Evolutionary conservation across 352 stramenopile genomes (phyloP), one percentile per base, ranked within the genome.

Genomic region (Globisporangium spiculum): DNA sequence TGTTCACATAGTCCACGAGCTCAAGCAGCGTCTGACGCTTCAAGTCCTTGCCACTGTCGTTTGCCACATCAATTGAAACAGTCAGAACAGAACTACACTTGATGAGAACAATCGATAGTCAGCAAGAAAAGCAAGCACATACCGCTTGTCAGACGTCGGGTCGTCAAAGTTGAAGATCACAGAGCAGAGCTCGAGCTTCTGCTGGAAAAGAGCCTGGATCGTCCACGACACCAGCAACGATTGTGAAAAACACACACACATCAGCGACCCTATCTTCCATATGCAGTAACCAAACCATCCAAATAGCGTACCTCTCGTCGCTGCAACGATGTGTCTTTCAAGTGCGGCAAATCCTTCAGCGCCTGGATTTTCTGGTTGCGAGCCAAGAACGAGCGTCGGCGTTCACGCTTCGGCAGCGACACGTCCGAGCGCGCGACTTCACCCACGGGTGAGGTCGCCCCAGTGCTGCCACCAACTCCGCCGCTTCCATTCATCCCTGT

Each of bases 1-100:
- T 98, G 76, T 99, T 99, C 24, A 99, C 97, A 75, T 99, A 99
- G 81, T 99, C 98, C 30, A 99, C 97, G 6, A 99, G 88, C 77
- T 99, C 98, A 44, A 99, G 83, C 20, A 99, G 81, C 46, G 97
- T 99, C 74, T 99, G 97, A 36, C 97, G 93, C 84, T 99, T 99
- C 68, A 99, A 89, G 72, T 99, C 98, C 75, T 94, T 94, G 56
- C 88, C 87, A 64, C 86, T 94, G 62, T 48, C 24, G 26, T 41
- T 57, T 26, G 6, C 1, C 64, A 69, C 63, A 63, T 14, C 32
- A 62, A 9, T 67, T 22, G 54, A 18, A 24, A 26, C 30, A 53
- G 36, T 62, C 38, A 68, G 27, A 50, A 34, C 26, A 68, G 20
- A 50, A 34, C 9, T 41, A 34, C 27, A 41, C 12, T 46, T 59